These are phyloP conservation scores for Lachnellula subtilissima DNA, from an alignment of 2,329 filamentous ascomycete species.

Conservation along the genomic window DNA sequence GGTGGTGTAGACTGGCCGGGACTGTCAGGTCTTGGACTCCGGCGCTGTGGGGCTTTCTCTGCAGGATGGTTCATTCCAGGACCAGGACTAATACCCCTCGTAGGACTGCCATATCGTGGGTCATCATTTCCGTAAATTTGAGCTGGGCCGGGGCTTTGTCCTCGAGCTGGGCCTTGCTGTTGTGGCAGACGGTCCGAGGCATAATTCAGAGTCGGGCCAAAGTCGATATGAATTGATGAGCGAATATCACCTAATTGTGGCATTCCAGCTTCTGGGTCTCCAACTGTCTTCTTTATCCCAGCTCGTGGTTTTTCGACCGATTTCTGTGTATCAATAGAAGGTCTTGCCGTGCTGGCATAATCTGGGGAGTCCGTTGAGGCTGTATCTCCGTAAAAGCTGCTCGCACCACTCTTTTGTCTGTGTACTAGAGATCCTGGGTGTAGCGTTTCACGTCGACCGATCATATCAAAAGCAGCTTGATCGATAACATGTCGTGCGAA, in stretches of 20 bases:
- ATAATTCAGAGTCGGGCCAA: conserved; percentile 71
- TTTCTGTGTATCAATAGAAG: conserved; percentile 35
- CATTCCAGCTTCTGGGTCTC: conserved; percentile 32
- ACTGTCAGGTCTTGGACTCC: conserved; percentile 27
- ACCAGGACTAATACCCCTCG: conserved; percentile 5
- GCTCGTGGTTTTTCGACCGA: conserved; percentile 65
- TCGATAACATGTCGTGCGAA: conserved; percentile 40
- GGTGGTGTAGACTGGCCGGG: conserved; percentile 35
- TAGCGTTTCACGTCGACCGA: conserved; percentile 9
- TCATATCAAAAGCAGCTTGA: conserved; percentile 44
- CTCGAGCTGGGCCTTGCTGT: conserved; percentile 44
- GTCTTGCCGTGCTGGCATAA: conserved; percentile 62
- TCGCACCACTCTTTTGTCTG: conserved; percentile 34
- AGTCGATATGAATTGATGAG: conserved; percentile 65
- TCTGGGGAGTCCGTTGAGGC: conserved; percentile 65
- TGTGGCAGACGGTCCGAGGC: conserved; percentile 14
- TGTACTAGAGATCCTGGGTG: conserved; percentile 23
- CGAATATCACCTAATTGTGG: conserved; percentile 37
- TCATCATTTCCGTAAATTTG: conserved; percentile 50
- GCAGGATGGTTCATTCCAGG: conserved; percentile 10
- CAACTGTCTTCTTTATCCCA: conserved; percentile 76
- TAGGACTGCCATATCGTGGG: background rate
- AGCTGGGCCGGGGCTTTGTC: conserved; percentile 56
- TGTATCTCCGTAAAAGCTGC: conserved; percentile 55
- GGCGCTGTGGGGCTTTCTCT: conserved; percentile 10